Percentiles rank a stretch among this genome's conserved stretches.
These are phyloP conservation scores for Penicillium hordei DNA, from an alignment of 2,329 filamentous ascomycete species.

Conservation along the genomic window DNA sequence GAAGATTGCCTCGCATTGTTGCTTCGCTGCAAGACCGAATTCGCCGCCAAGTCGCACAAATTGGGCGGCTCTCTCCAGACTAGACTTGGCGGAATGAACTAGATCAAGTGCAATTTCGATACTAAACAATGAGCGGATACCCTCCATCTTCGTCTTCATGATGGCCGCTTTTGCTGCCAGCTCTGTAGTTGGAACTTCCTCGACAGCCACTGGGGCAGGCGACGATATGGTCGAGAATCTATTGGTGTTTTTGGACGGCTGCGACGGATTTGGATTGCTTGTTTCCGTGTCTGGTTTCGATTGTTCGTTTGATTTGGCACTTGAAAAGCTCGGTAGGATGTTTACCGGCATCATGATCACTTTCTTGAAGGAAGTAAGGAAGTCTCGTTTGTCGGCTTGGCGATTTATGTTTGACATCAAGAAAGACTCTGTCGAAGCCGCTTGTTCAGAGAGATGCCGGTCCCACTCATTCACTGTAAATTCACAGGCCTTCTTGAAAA, in stretches of 20 bases:
- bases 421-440: slow-evolving; percentile 85
- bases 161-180: slow-evolving; percentile 95
- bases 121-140: slow-evolving; percentile 91
- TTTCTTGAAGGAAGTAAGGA: slow-evolving; percentile 94
- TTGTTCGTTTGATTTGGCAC: slow-evolving; percentile 55
- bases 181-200: slow-evolving; percentile 80
- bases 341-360: slow-evolving; percentile 99
- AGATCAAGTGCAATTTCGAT: slow-evolving; percentile 91
- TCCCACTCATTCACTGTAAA: slow-evolving; percentile 82
- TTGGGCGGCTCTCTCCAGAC: slow-evolving; percentile 78
- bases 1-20: slow-evolving; percentile 89
- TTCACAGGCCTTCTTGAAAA: slow-evolving; percentile 75
- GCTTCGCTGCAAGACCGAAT: slow-evolving; percentile 75
- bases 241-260: slow-evolving; percentile 32
- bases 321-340: slow-evolving; percentile 70
- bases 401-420: slow-evolving; percentile 95
- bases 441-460: slow-evolving; percentile 85
- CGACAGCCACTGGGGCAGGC: slow-evolving; percentile 41
- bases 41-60: slow-evolving; percentile 80
- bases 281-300: slow-evolving; percentile 28
- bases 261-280: slow-evolving; percentile 17
- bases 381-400: slow-evolving; percentile 94
- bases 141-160: slow-evolving; percentile 91
- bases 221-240: slow-evolving; percentile 41
- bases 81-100: slow-evolving; percentile 83